Evolutionary conservation across 2,329 filamentous ascomycete genomes (phyloP).

Genomic region (Septoria petroselini): DNA sequence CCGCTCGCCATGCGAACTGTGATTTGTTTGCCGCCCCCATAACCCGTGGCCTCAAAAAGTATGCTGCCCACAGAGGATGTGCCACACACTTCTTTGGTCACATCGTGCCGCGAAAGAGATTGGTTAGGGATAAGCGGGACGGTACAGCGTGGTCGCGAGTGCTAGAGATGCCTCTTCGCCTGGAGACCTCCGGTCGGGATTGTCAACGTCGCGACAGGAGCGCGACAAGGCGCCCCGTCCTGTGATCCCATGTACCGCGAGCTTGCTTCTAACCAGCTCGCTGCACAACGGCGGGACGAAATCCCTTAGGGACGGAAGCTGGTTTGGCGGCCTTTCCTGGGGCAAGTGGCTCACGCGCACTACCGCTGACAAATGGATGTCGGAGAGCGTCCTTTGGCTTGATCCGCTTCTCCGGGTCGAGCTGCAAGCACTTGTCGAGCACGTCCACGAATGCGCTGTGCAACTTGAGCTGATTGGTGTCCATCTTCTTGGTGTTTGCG

Average conservation of each 20-base stretch:
- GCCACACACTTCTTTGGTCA: too few relatives aligned
- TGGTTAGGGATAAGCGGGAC: too few relatives aligned
- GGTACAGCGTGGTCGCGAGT: too few relatives aligned
- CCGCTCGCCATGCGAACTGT: too few relatives aligned
- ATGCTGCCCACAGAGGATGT: too few relatives aligned
- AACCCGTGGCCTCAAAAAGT: too few relatives aligned
- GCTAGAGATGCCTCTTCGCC: too few relatives aligned
- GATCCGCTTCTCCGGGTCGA: slow-evolving; percentile 91
- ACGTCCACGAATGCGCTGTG: slow-evolving; percentile 81
- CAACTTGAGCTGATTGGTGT: slow-evolving; percentile 70
- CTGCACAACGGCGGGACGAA: slow-evolving; percentile 22
- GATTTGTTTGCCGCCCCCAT: too few relatives aligned
- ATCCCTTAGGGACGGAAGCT: slow-evolving; percentile 6
- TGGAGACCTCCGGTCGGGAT: background rate
- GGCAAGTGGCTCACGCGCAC: slow-evolving; percentile 15
- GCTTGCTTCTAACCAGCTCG: slow-evolving; percentile 20
- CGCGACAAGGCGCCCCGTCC: background rate
- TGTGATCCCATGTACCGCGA: background rate
- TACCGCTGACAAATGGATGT: slow-evolving; percentile 71
- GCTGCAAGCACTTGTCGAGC: slow-evolving; percentile 78
- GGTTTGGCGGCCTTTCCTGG: slow-evolving; percentile 15
- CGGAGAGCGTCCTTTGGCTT: slow-evolving; percentile 80
- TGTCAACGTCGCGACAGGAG: background rate
- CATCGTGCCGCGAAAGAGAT: too few relatives aligned
- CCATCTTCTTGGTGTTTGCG: slow-evolving; percentile 64